These are phyloP conservation scores for Beauveria varroae DNA, from an alignment of 2,329 filamentous ascomycete genomes.

Conservation along the genomic window DNA sequence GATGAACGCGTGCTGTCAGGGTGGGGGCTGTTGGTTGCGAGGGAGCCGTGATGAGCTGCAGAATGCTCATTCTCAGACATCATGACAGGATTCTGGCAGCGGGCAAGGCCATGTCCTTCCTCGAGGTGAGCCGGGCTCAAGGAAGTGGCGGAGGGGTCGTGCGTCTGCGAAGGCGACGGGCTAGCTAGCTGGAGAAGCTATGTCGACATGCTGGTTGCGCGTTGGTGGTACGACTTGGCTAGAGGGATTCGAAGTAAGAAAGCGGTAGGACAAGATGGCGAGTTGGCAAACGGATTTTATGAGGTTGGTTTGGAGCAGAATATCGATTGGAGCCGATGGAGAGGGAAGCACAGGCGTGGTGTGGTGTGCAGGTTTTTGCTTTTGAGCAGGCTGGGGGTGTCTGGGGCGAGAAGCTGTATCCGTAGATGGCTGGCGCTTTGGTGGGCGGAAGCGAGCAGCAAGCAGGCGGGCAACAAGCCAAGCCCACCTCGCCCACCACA, in stretches of 20 bases:
- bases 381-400: conserved; percentile 5
- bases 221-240: not conserved
- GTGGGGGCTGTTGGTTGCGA: not conserved
- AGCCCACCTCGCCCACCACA: no score
- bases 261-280: not conserved
- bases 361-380: conserved; percentile 3
- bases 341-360: not conserved
- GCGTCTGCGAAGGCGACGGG: conserved; percentile 1
- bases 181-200: conserved; percentile 4
- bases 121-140: conserved; percentile 9
- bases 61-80: conserved; percentile 6
- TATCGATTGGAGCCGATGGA: not conserved
- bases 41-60: not conserved
- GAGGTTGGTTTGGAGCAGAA: not conserved
- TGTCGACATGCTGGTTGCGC: conserved; percentile 6
- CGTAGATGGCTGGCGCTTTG: not conserved
- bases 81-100: not conserved
- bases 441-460: not conserved
- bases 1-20: conserved; percentile 5
- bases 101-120: conserved; percentile 10
- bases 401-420: conserved; percentile 5
- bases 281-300: not conserved
- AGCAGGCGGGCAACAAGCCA: not conserved
- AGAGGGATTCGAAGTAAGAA: not conserved
- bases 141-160: conserved; percentile 8